These are phyloP conservation scores for Fusarium avenaceum DNA, from an alignment of 2,329 filamentous ascomycete genomes.

Conservation along the genomic window DNA sequence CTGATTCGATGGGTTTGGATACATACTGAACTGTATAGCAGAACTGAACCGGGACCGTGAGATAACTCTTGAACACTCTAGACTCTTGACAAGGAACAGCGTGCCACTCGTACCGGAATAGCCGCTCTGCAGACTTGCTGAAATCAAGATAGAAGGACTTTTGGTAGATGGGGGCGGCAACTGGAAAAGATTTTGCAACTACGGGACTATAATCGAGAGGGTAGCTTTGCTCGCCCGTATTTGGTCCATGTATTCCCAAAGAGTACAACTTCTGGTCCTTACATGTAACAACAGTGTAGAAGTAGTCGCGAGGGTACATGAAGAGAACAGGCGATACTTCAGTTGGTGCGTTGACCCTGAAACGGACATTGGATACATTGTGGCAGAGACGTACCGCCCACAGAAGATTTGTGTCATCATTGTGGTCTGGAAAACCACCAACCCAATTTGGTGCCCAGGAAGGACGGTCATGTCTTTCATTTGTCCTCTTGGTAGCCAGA, in stretches of 20 bases:
- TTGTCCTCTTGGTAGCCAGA: conserved; percentile 26
- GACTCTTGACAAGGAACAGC: background rate
- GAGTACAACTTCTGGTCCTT: too few species aligned
- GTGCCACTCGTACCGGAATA: conserved; percentile 25
- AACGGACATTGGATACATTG: conserved; percentile 22
- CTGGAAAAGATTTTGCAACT: too few species aligned
- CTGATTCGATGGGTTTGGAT: conserved; percentile 32
- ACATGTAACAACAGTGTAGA: background rate
- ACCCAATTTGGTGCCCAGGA: conserved; percentile 45
- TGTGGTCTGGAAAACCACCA: conserved; percentile 22
- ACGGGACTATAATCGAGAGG: too few species aligned
- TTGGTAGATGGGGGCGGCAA: too few species aligned
- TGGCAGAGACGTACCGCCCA: conserved; percentile 43
- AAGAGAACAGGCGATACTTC: background rate
- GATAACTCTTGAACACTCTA: conserved; percentile 28
- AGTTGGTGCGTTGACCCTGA: too few species aligned
- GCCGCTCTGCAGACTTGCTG: conserved; percentile 10
- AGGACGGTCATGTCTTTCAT: conserved; percentile 29
- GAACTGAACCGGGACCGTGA: conserved; percentile 23
- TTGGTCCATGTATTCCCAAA: too few species aligned
- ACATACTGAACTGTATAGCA: conserved; percentile 22
- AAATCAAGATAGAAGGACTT: conserved; percentile 12
- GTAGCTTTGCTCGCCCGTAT: too few species aligned
- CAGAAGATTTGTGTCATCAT: conserved; percentile 6
- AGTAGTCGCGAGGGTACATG: conserved; percentile 25